phyloP scores from a whole-genome alignment of 192 early-diverging fungal genomes.

The Linnemannia zychae region DNA sequence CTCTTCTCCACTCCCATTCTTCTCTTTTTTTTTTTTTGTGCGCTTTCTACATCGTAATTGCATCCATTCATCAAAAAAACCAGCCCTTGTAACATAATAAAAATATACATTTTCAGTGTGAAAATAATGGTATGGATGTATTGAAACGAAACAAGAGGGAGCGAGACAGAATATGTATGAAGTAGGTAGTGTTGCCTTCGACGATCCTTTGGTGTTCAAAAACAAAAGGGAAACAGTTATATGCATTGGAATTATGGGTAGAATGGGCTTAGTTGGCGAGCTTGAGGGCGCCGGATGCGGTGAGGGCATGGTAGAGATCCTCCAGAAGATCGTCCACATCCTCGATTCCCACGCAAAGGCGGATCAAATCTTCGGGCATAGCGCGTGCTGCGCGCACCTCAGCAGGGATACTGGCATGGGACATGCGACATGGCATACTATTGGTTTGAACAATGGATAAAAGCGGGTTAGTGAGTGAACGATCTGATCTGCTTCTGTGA shows the following conservation, averaged over 20 bases:
- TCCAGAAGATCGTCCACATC: slow-evolving; percentile 91
- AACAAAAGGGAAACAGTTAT: neutral
- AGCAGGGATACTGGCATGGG: slow-evolving; percentile 95
- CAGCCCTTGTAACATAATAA: slow-evolving; percentile 13
- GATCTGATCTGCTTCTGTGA: slow-evolving; percentile 1
- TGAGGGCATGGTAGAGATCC: slow-evolving; percentile 86
- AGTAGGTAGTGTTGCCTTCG: neutral
- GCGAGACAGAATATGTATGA: neutral
- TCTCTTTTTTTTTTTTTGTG: neutral
- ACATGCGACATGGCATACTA: slow-evolving; percentile 98
- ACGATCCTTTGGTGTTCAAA: neutral
- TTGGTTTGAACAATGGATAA: neutral
- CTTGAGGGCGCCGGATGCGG: slow-evolving; percentile 67
- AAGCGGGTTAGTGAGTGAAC: neutral
- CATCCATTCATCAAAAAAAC: neutral
- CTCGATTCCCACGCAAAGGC: slow-evolving; percentile 97
- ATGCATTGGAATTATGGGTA: slow-evolving; percentile 11
- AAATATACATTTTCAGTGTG: neutral
- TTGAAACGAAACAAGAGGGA: neutral
- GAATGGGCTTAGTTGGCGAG: slow-evolving; percentile 34
- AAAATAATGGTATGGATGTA: neutral
- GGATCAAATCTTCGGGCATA: slow-evolving; percentile 97
- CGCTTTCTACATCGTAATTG: neutral
- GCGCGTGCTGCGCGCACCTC: slow-evolving; percentile 87
- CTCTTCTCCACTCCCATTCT: neutral